Conservation (phyloP, 208 protist genomes). For the Vickermania ingenoplastis region DNA sequence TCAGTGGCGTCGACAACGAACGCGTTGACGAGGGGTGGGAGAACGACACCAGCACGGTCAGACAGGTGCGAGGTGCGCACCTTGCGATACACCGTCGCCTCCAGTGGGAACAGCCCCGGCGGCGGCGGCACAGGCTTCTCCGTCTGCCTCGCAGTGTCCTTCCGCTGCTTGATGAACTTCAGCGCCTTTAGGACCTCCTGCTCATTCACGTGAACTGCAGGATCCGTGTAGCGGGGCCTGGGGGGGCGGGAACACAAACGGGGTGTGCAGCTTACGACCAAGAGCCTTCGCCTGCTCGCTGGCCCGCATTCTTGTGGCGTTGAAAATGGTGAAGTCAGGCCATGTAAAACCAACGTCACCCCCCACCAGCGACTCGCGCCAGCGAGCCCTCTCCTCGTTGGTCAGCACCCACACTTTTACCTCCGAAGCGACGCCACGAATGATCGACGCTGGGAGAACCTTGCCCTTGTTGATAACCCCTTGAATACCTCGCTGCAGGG, state of each 20-base stretch:
- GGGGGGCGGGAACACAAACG: background rate
- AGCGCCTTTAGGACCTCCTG: background rate
- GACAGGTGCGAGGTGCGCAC: conserved; percentile 17
- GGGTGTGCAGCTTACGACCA: background rate
- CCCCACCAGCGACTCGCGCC: background rate
- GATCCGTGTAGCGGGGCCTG: background rate
- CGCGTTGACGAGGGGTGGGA: conserved; percentile 29
- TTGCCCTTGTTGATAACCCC: background rate
- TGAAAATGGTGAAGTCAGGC: background rate
- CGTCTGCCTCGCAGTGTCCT: too few relatives aligned
- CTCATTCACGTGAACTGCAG: background rate
- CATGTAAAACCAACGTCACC: background rate
- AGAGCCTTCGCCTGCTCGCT: background rate
- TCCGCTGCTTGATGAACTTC: background rate
- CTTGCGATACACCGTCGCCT: conserved; percentile 5
- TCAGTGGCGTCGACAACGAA: conserved; percentile 19
- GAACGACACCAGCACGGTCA: conserved; percentile 13
- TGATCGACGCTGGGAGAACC: background rate
- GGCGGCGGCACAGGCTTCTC: background rate
- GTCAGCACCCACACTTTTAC: background rate
- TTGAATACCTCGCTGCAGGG: background rate
- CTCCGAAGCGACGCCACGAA: background rate
- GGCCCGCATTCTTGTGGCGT: background rate
- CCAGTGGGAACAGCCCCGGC: background rate
- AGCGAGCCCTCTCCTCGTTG: background rate